Base-by-base conservation (phyloP, 2,329 filamentous ascomycete species). In the Sphaerulina vaccinii region DNA sequence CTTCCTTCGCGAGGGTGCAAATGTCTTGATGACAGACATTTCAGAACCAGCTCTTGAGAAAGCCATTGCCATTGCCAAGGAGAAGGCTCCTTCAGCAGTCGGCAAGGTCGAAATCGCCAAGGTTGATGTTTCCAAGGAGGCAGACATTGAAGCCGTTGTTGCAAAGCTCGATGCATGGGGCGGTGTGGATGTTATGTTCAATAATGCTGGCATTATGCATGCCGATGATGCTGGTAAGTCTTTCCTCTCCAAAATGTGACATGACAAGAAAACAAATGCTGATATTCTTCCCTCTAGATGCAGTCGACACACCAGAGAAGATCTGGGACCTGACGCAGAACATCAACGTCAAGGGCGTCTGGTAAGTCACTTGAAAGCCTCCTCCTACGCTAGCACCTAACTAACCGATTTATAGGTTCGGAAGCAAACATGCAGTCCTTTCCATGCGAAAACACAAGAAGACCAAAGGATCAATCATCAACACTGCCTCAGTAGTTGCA, bases 281-380 rank as follows among this genome's bases (percentile, higher is more conserved):
- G 18, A 9, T 3, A 27, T 15, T 9, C 27, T 29, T 27, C 24
- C 21, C 13, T 1, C 9, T 10, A 70, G 69, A 71, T 70, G 90
- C 91, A 42, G 76, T 95, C 69, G 82, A 86, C 69, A 96, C 90
- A 1, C 85, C 88, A 44, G 90, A 96, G 75, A 84, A 83, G 64
- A 91, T 96, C 76, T 96, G 91, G 91, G 90, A 96, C 66, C 75
- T 95, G 61, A 96, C 91, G 3, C 90, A 95, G 56, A 85, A 83
- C 70, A 95, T 96, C 78, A 96, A 96, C 72, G 91, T 96, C 71
- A 96, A 96, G 81, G 91, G 91, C 37, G 91, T 96, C n/a, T 96
- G 91, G 91, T 49, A 39, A 19, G 45, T 41, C 3, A 23, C 22
- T 23, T 24, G 8, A 2, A 32, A 32, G 9, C 3, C n/a, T 4